phyloP scores from a whole-genome alignment of 345 rosid species.

The Carallia brachiata region DNA sequence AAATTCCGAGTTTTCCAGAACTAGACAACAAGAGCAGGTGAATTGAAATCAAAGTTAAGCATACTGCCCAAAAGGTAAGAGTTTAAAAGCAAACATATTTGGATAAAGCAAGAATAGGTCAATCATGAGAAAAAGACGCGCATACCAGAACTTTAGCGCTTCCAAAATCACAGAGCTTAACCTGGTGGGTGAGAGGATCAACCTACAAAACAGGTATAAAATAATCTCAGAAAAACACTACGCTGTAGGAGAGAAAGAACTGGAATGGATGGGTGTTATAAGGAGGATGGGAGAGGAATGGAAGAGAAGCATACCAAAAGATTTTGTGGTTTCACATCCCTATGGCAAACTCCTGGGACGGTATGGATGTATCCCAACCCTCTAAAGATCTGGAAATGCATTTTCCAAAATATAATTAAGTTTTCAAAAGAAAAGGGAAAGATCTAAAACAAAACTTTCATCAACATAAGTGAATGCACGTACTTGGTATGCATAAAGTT shows the following conservation, averaged over 20 bases:
- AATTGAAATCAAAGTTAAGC: not conserved
- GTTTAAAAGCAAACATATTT: not conserved
- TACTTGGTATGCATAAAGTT: slow-evolving; percentile 81
- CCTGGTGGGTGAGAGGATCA: slow-evolving; percentile 53
- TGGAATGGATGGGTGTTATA: not conserved
- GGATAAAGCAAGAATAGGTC: not conserved
- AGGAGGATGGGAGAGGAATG: too few relatives aligned
- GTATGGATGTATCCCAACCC: slow-evolving; percentile 41
- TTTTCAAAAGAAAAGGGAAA: slow-evolving; percentile 1
- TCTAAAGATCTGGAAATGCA: slow-evolving; percentile 31
- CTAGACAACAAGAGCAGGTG: not conserved
- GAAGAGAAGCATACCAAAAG: slow-evolving; percentile 26
- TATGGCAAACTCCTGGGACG: slow-evolving; percentile 41
- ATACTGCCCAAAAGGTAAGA: not conserved
- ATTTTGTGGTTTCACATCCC: slow-evolving; percentile 46
- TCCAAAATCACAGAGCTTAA: slow-evolving; percentile 56
- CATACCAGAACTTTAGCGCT: slow-evolving; percentile 60
- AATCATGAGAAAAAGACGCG: not conserved
- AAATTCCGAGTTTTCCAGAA: not conserved
- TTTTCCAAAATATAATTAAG: slow-evolving; percentile 13
- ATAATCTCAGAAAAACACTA: not conserved
- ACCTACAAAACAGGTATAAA: slow-evolving; percentile 30
- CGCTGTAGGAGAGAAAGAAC: not conserved
- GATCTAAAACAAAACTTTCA: not conserved
- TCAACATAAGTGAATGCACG: slow-evolving; percentile 11